Evolutionary conservation across 441 rosid species (phyloP).

Genomic region (Cnidoscolus chayamansa): DNA sequence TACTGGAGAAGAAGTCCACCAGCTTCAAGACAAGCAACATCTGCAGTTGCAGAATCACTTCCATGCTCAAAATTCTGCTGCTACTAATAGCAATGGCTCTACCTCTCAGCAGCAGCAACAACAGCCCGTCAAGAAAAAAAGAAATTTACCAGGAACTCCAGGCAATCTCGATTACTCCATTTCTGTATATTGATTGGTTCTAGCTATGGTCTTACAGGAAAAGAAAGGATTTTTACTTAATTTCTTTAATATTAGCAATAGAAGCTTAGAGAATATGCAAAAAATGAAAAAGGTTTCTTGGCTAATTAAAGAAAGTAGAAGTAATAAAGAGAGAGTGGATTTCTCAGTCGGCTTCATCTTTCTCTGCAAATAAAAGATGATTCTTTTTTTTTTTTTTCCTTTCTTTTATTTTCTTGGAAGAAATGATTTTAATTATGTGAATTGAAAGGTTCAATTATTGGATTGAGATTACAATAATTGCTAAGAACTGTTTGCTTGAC

Average conservation of each 20-base stretch:
- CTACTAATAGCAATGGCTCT: constrained; percentile 34
- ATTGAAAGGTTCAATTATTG: constrained; percentile 41
- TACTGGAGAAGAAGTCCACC: constrained; percentile 51
- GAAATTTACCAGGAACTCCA: constrained; percentile 76
- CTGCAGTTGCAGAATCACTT: constrained; percentile 25
- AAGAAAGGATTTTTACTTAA: neutral
- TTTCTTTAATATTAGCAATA: no score
- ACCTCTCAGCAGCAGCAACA: constrained; percentile 36
- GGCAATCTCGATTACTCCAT: constrained; percentile 32
- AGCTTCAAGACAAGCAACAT: constrained; percentile 33
- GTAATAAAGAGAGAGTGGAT: neutral
- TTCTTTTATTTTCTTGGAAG: neutral
- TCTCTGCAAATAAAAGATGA: neutral
- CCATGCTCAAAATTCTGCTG: constrained; percentile 27
- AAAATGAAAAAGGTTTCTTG: neutral
- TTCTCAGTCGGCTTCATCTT: neutral
- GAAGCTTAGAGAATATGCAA: neutral
- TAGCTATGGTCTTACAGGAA: neutral
- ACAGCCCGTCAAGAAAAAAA: constrained; percentile 50
- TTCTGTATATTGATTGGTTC: constrained; percentile 13
- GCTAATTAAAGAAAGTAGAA: no score
- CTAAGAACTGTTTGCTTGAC: constrained; percentile 30
- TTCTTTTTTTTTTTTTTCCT: neutral
- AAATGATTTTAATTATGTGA: constrained; percentile 13
- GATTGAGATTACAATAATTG: constrained; percentile 39